phyloP scores from a whole-genome alignment of 768 basidiomycete genomes.

The Lepiota subincarnata region DNA sequence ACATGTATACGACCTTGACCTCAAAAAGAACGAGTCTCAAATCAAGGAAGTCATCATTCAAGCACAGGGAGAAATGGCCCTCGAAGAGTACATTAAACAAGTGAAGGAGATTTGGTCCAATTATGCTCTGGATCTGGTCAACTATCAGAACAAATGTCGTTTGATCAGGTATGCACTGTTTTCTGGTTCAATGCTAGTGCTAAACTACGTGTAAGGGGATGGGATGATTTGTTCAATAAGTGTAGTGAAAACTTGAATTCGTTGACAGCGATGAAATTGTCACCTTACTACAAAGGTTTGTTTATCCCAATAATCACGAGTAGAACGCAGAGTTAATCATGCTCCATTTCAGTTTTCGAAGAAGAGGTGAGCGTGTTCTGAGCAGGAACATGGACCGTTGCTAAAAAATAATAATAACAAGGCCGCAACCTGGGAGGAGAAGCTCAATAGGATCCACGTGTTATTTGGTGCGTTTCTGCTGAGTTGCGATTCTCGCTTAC shows the following conservation, averaged over 20 bases:
- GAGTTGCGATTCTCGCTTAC: neutral
- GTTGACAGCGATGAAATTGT: slow-evolving; percentile 93
- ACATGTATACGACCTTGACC: slow-evolving; percentile 93
- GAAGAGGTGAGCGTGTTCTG: slow-evolving; percentile 57
- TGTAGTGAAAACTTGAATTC: slow-evolving; percentile 98
- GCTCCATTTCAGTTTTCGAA: slow-evolving; percentile 62
- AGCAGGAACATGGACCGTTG: slow-evolving; percentile 2
- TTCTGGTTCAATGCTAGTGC: slow-evolving; percentile 2
- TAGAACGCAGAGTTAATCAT: neutral
- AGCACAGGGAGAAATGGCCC: slow-evolving; percentile 98
- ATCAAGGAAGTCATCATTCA: slow-evolving; percentile 97
- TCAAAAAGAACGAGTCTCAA: slow-evolving; percentile 85
- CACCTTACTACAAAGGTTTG: slow-evolving; percentile 94
- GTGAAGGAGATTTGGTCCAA: slow-evolving; percentile 97
- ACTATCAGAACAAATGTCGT: slow-evolving; percentile 98
- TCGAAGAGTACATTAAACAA: slow-evolving; percentile 93
- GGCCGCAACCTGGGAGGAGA: slow-evolving; percentile 95
- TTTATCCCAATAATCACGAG: neutral
- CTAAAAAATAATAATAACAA: slow-evolving; percentile 19
- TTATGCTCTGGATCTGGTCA: slow-evolving; percentile 93
- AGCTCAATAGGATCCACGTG: slow-evolving; percentile 93
- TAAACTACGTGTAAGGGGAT: slow-evolving; percentile 53
- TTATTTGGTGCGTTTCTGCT: slow-evolving; percentile 69
- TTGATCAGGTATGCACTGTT: slow-evolving; percentile 64
- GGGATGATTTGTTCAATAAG: slow-evolving; percentile 96